Evolutionary conservation across 2,329 filamentous ascomycete genomes (phyloP).

Genomic region (Dothistroma septosporum): DNA sequence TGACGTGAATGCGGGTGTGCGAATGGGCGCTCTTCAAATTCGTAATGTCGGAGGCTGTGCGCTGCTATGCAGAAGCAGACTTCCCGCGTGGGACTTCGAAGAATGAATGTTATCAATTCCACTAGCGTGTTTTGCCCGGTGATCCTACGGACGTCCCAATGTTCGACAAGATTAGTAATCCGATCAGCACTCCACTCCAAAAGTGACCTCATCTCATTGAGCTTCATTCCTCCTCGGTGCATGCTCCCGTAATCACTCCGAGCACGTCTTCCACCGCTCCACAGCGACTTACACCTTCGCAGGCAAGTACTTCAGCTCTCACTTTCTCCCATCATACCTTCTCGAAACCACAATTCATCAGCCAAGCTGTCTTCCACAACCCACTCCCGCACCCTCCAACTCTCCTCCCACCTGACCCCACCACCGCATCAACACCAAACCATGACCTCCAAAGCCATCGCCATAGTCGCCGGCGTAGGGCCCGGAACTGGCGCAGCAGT

Average conservation of each 20-base stretch:
- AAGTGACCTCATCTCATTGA: neutral
- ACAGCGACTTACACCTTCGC: neutral
- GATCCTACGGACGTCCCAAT: neutral
- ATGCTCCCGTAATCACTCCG: neutral
- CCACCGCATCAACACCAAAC: neutral
- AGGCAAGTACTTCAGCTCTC: neutral
- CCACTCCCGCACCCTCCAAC: neutral
- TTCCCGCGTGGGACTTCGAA: too few species aligned
- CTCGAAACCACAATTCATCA: neutral
- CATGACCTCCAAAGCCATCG: conserved; percentile 35
- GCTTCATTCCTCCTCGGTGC: neutral
- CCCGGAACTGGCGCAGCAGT: conserved; percentile 63
- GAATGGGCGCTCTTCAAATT: too few species aligned
- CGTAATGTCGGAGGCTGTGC: too few species aligned
- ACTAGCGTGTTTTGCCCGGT: too few species aligned
- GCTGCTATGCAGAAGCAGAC: too few species aligned
- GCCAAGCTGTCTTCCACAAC: neutral
- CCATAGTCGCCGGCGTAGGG: conserved; percentile 69
- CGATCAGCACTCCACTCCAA: neutral
- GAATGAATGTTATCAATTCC: too few species aligned
- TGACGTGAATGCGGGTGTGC: too few species aligned
- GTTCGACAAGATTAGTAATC: neutral
- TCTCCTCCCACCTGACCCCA: neutral
- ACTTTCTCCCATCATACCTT: neutral
- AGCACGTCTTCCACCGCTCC: neutral